phyloP scores from a whole-genome alignment of 2,329 filamentous ascomycete genomes.

The Aspergillus caelatus region DNA sequence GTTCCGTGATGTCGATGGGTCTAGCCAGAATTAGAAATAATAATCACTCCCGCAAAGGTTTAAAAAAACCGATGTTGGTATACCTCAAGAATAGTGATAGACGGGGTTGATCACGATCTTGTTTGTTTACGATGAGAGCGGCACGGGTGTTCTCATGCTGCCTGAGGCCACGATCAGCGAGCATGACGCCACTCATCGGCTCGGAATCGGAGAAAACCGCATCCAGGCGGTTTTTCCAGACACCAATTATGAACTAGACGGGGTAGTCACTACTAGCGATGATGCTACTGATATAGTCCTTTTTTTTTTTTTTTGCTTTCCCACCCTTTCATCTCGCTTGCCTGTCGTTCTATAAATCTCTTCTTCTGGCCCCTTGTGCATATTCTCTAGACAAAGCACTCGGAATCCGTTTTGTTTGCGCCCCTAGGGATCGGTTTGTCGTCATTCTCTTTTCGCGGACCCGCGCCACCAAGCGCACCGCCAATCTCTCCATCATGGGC shows the following conservation, averaged over 20 bases:
- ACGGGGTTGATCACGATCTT: background rate
- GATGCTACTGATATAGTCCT: background rate
- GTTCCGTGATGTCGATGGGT: background rate
- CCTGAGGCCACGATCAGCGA: background rate
- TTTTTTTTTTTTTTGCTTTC: background rate
- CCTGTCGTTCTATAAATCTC: background rate
- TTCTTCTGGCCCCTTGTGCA: background rate
- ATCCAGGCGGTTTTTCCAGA: background rate
- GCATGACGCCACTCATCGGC: background rate
- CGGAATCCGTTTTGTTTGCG: background rate
- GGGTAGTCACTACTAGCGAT: background rate
- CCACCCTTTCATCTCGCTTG: background rate
- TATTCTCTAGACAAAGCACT: background rate
- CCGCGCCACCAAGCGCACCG: constrained; percentile 29
- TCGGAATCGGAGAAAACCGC: background rate
- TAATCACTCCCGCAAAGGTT: background rate
- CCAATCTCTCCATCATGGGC: constrained; percentile 59
- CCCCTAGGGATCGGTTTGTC: background rate
- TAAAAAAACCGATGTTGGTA: background rate
- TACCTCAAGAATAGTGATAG: background rate
- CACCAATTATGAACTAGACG: background rate
- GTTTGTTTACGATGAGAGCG: background rate
- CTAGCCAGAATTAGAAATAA: background rate
- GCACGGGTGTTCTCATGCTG: background rate
- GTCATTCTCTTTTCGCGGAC: constrained; percentile 13